Percentiles rank a stretch among this genome's conserved stretches.
phyloP scores from a whole-genome alignment of 2,329 filamentous ascomycete species.

The Xylariaceae sp. region DNA sequence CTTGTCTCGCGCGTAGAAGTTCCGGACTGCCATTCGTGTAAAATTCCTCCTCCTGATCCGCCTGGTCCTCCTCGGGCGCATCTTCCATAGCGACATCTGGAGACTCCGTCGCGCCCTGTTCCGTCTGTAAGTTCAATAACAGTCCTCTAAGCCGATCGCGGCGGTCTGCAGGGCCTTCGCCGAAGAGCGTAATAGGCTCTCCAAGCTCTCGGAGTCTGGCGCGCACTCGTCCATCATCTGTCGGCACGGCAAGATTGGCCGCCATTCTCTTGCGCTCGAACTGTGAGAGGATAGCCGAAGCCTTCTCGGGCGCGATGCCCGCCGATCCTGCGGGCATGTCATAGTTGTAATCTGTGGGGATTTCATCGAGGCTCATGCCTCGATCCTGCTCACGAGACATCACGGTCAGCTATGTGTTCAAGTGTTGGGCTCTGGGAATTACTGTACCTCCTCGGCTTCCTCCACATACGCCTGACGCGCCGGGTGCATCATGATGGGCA shows the following conservation, averaged over 20 bases:
- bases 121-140: conserved; percentile 67
- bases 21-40: conserved; percentile 78
- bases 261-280: conserved; percentile 88
- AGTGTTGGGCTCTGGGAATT: conserved; percentile 18
- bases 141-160: conserved; percentile 81
- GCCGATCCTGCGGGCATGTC: conserved; percentile 60
- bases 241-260: conserved; percentile 84
- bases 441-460: conserved; percentile 66
- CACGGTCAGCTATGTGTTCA: conserved; percentile 17
- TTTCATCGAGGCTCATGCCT: conserved; percentile 36
- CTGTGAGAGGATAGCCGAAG: conserved; percentile 77
- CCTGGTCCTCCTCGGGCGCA: conserved; percentile 55
- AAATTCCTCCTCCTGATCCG: conserved; percentile 85
- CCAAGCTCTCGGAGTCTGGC: conserved; percentile 75
- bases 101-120: conserved; percentile 48
- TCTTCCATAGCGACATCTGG: conserved; percentile 61
- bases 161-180: conserved; percentile 79
- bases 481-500: conserved; percentile 67
- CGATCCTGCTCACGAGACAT: conserved; percentile 26
- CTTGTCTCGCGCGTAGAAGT: conserved; percentile 68
- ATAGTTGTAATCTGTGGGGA: conserved; percentile 74
- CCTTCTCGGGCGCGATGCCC: conserved; percentile 72
- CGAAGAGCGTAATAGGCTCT: conserved; percentile 93
- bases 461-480: conserved; percentile 91
- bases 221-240: conserved; percentile 84